Conservation (phyloP, 768 basidiomycete genomes). For the Tylopilus balloui region DNA sequence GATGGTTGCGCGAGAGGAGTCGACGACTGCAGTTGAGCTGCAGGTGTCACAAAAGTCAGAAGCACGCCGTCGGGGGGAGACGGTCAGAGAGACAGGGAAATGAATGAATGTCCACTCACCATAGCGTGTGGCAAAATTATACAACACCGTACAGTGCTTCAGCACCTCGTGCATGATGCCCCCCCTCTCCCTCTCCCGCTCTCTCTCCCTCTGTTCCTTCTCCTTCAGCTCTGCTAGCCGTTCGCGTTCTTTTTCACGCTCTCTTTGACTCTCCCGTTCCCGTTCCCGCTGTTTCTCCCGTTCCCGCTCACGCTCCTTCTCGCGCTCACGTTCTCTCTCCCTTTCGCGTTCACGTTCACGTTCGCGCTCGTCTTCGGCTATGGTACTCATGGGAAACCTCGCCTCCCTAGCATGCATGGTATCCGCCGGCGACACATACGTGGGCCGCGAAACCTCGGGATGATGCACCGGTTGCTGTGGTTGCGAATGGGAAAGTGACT, state of each 20-base stretch:
- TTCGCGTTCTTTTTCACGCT: conserved; percentile 23
- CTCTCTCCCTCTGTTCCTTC: conserved; percentile 23
- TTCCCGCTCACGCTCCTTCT: conserved; percentile 16
- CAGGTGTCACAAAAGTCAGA: conserved; percentile 2
- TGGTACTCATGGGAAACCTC: conserved; percentile 8
- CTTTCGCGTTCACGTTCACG: conserved; percentile 20
- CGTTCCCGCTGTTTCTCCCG: conserved; percentile 19
- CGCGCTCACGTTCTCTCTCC: conserved; percentile 19
- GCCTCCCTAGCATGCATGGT: conserved; percentile 27
- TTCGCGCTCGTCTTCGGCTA: conserved; percentile 20
- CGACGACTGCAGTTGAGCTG: conserved; percentile 38
- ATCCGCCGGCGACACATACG: conserved; percentile 28
- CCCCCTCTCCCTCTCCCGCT: conserved; percentile 21
- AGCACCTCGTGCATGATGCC: conserved; percentile 24
- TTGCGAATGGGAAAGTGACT: conserved; percentile 26
- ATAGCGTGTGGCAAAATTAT: conserved; percentile 63
- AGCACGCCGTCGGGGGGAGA: background rate
- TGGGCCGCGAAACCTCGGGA: conserved; percentile 19
- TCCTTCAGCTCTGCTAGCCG: conserved; percentile 19
- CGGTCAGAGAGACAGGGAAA: background rate
- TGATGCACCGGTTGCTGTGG: conserved; percentile 26
- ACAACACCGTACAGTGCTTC: conserved; percentile 55
- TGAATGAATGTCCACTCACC: conserved; percentile 38
- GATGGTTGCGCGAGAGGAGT: conserved; percentile 49
- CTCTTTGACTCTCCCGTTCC: conserved; percentile 21